Evolutionary conservation across 306 rosid species (phyloP), one percentile per base, ranked within the genome.

Genomic region (Calophaca sinica): DNA sequence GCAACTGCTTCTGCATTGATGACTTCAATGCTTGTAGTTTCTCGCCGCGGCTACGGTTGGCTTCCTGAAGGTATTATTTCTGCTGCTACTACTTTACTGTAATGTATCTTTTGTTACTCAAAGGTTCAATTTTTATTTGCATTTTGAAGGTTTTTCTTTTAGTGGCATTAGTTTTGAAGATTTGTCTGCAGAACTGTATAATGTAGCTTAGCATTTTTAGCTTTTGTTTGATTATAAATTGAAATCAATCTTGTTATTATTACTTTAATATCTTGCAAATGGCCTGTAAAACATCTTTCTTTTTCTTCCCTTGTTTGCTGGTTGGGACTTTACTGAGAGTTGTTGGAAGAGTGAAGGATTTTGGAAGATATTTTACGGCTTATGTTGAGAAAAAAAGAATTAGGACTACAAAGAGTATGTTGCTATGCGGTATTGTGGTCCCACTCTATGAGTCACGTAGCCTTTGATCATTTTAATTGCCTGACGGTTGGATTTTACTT

Each of bases 1-100:
- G 96, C 89, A 9, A 93, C 98, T 11, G 90, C 98, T 45, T 85
- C 96, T 4, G 93, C 98, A 2, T 76, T 90, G 80, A 82, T 93
- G 96, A 93, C 89, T 53, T 93, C 98, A 6, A 90, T 89, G 97
- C 90, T 93, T 6, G 75, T 92, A 0, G 61, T 90, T 38, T 87
- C 93, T 49, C 77, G 86, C 61, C 31, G 70, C 80, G 73, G 80
- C 51, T 87, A 26, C 9, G 93, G 88, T 64, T 89, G 96, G 98
- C 96, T 90, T 78, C 88, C 96, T 31, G 93, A 89, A 83, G 98
- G 98, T 93, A 79, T 9, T 9, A 32, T 75, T 53, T 51, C 20
- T 58, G 41, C 61, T 36, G 3, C 62, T 41, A 11, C 62, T 44
- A 33, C 20, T 61, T 42, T 20, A 48, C 3, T 50, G n/a, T 44